Evolutionary conservation across 2,329 filamentous ascomycete genomes (phyloP).

Genomic region (Diaporthe caulivora): DNA sequence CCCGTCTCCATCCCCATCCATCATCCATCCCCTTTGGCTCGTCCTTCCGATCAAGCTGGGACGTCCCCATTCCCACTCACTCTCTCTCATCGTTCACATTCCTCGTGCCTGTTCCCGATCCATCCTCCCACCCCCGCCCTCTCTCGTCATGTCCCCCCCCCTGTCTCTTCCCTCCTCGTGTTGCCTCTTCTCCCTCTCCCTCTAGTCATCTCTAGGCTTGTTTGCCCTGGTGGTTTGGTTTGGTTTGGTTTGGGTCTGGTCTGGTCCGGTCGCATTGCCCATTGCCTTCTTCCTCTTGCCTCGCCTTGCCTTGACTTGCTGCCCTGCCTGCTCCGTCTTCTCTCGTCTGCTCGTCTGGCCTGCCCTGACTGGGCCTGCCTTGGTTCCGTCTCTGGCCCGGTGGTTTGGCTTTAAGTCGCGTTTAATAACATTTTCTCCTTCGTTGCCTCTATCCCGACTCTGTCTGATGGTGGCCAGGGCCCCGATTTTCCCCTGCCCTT

Average conservation of each 20-base stretch:
- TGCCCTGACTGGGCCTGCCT: slow-evolving; percentile 6
- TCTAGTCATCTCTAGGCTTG: slow-evolving; percentile 10
- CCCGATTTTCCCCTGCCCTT: slow-evolving; percentile 61
- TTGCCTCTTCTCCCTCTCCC: not conserved
- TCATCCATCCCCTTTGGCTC: not conserved
- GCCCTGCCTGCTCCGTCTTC: slow-evolving; percentile 1
- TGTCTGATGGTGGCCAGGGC: slow-evolving; percentile 48
- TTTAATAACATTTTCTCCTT: slow-evolving; percentile 39
- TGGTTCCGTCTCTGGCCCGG: not conserved
- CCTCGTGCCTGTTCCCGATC: slow-evolving; percentile 1
- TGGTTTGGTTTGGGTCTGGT: slow-evolving; percentile 19
- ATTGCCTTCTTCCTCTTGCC: slow-evolving; percentile 9
- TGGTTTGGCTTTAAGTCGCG: slow-evolving; percentile 50
- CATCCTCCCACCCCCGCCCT: slow-evolving; percentile 14
- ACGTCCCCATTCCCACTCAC: slow-evolving; percentile 13
- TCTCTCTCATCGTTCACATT: too few relatives aligned
- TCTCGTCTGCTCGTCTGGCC: slow-evolving; percentile 34
- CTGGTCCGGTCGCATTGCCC: too few relatives aligned
- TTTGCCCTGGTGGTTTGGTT: slow-evolving; percentile 31
- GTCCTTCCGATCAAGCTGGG: slow-evolving; percentile 19
- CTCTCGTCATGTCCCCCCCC: not conserved
- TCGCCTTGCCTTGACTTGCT: slow-evolving; percentile 36
- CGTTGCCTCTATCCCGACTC: slow-evolving; percentile 41
- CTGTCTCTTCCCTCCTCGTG: slow-evolving; percentile 2
- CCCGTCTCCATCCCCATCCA: slow-evolving; percentile 9